Evolutionary conservation across 2,329 filamentous ascomycete species (phyloP).

Genomic region (Sarocladium brachiariae): DNA sequence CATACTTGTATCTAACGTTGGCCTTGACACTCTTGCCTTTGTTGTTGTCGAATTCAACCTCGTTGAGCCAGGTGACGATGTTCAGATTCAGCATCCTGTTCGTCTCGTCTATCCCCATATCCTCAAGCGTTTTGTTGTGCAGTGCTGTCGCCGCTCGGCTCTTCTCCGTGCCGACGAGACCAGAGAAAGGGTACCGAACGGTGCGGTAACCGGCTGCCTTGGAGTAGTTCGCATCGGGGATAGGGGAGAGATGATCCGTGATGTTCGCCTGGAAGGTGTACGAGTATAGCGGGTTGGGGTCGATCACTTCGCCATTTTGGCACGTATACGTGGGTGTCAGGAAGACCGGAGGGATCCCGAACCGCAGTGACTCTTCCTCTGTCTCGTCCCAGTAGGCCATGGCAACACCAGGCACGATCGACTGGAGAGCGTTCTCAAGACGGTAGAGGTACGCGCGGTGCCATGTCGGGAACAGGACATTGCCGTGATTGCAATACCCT

Average conservation of each 20-base stretch:
- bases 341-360: constrained; percentile 11
- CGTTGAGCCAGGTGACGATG: too few relatives aligned
- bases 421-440: too few relatives aligned
- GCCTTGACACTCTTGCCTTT: neutral
- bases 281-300: constrained; percentile 18
- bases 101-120: too few relatives aligned
- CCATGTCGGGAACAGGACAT: constrained; percentile 23
- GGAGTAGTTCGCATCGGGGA: constrained; percentile 12
- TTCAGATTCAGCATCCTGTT: too few relatives aligned
- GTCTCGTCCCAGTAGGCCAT: too few relatives aligned
- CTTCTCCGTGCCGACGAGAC: constrained; percentile 15
- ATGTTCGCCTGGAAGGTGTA: constrained; percentile 17
- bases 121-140: too few relatives aligned
- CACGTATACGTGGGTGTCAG: constrained; percentile 7
- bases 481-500: constrained; percentile 24
- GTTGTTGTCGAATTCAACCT: too few relatives aligned
- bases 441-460: constrained; percentile 21
- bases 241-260: too few relatives aligned
- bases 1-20: constrained; percentile 11
- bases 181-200: constrained; percentile 19
- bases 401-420: neutral
- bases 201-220: constrained; percentile 18
- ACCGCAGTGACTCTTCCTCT: too few relatives aligned
- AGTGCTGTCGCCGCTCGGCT: neutral
- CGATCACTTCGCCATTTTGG: neutral